Evolutionary conservation across 345 rosid species (phyloP).

Genomic region (Clarkia xantiana): DNA sequence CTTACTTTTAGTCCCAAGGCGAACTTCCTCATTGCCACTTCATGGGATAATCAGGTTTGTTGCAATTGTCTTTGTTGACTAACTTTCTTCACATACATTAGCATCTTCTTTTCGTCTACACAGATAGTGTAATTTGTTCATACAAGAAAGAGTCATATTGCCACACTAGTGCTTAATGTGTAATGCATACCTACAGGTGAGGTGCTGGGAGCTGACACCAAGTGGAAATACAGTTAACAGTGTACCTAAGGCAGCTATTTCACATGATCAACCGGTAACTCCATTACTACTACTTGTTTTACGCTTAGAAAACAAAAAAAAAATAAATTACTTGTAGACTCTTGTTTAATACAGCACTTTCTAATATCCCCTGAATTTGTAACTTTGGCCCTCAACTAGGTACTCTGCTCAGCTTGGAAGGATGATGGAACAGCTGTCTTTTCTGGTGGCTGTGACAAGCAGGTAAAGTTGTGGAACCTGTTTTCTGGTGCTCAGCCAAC

Average conservation of each 20-base stretch:
- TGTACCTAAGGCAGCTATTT: constrained; percentile 69
- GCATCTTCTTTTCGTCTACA: too few species aligned
- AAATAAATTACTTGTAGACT: too few species aligned
- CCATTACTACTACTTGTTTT: neutral
- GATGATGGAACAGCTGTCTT: constrained; percentile 95
- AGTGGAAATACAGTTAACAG: constrained; percentile 40
- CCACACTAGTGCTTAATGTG: neutral
- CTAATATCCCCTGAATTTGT: neutral
- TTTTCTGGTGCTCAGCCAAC: constrained; percentile 67
- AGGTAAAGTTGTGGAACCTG: constrained; percentile 97
- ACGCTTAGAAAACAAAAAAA: neutral
- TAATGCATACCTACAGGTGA: constrained; percentile 35
- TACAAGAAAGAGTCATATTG: too few species aligned
- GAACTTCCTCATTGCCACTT: constrained; percentile 70
- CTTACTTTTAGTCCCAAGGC: constrained; percentile 91
- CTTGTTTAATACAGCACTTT: too few species aligned
- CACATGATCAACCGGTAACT: constrained; percentile 88
- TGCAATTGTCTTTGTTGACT: neutral
- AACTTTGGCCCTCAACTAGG: constrained; percentile 21
- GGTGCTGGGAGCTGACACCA: constrained; percentile 80
- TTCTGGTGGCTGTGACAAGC: constrained; percentile 95
- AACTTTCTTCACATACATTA: too few species aligned
- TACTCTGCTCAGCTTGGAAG: constrained; percentile 90
- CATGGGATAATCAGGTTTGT: constrained; percentile 97
- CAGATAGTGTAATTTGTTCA: too few species aligned